Evolutionary conservation across 495 filamentous ascomycete genomes (phyloP).

Genomic region (Terfezia claveryi): DNA sequence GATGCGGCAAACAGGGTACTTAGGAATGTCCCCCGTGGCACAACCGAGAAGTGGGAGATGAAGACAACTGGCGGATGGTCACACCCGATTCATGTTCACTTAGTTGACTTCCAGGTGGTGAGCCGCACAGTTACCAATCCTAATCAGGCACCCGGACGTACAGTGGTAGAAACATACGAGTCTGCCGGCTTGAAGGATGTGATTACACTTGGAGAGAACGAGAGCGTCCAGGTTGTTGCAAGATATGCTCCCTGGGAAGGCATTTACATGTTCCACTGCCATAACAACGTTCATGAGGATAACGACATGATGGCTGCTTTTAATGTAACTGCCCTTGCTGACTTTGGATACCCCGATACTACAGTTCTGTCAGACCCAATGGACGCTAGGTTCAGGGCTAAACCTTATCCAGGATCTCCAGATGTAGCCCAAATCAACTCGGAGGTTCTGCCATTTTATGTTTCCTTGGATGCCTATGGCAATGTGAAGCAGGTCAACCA

Average conservation of each 20-base stretch:
- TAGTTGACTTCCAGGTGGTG: constrained; percentile 31
- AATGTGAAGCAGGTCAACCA: background rate
- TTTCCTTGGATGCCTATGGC: background rate
- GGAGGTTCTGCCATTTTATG: background rate
- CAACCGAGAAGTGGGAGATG: constrained; percentile 31
- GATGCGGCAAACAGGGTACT: constrained; percentile 30
- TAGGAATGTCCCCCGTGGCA: constrained; percentile 29
- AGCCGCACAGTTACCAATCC: constrained; percentile 16
- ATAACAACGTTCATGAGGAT: constrained; percentile 5
- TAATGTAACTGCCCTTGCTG: constrained; percentile 12
- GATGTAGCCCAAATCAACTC: background rate
- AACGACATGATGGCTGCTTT: constrained; percentile 1
- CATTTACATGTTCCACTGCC: constrained; percentile 37
- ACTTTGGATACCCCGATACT: constrained; percentile 29
- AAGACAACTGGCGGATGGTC: constrained; percentile 26
- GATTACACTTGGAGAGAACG: constrained; percentile 24
- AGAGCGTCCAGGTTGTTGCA: constrained; percentile 15
- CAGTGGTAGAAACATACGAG: constrained; percentile 28
- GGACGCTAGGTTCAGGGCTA: constrained; percentile 18
- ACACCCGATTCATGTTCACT: constrained; percentile 34
- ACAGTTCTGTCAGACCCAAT: constrained; percentile 23
- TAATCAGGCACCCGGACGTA: constrained; percentile 12
- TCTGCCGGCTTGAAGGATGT: constrained; percentile 30
- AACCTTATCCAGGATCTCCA: constrained; percentile 4
- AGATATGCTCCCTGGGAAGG: constrained; percentile 33